Conservation (phyloP, 257 asterid genomes). For the Solanum virginianum region DNA sequence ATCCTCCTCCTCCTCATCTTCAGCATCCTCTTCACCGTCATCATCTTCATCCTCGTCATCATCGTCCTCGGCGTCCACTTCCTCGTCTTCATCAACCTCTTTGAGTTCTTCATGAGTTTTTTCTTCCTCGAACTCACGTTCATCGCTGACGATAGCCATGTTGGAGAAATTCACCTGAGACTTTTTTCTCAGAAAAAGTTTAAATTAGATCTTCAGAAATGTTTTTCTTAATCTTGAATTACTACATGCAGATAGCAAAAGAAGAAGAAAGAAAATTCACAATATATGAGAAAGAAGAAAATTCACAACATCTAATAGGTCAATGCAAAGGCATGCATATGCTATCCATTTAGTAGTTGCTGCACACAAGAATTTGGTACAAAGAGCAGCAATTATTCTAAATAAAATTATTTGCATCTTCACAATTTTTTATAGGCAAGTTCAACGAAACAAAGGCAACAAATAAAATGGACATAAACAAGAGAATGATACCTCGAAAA, state of each 20-base stretch:
- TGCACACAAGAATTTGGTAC: background rate
- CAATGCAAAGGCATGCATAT: background rate
- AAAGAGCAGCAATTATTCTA: background rate
- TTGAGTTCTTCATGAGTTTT: slow-evolving; percentile 23
- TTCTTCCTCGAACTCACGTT: slow-evolving; percentile 17
- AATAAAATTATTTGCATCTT: background rate
- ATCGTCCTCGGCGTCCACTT: slow-evolving; percentile 39
- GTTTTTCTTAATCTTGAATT: background rate
- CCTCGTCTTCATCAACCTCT: slow-evolving; percentile 29
- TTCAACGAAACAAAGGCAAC: background rate
- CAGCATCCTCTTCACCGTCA: background rate
- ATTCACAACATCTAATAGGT: background rate
- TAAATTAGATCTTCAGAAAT: background rate
- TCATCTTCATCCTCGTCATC: slow-evolving; percentile 31
- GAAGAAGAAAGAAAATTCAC: background rate
- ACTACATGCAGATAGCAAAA: background rate
- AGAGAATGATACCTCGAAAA: background rate
- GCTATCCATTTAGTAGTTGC: background rate
- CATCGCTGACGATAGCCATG: slow-evolving; percentile 53
- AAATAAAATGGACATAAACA: background rate
- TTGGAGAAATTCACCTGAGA: background rate
- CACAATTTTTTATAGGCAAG: background rate
- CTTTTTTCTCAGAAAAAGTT: background rate
- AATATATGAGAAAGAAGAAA: background rate
- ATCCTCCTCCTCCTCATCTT: slow-evolving; percentile 9